Base-by-base conservation (phyloP, 2,329 filamentous ascomycete genomes). In the Emmonsiellopsis sp. region DNA sequence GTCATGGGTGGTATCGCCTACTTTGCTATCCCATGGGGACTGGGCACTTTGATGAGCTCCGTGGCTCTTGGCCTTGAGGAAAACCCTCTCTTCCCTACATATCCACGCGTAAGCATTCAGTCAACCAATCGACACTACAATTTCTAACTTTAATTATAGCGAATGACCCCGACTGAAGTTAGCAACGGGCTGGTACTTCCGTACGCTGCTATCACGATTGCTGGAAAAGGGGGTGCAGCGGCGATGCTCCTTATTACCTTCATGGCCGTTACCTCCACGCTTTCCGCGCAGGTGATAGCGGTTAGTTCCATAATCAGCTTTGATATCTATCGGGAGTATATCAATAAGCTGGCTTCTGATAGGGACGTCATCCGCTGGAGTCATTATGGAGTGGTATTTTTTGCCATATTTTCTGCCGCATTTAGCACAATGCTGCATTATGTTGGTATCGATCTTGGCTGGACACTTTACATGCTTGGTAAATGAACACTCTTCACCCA, bases 371-470 rank as follows among this genome's bases (percentile, higher is more conserved):
- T 81, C 40, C 72, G 72, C 0, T 75, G 74, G 65, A 77, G 73
- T 47, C 78, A 81, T 55, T 73, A 76, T 9, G 76, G 76, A 0
- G 78, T 81, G 0, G 69, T 80, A 1, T 74, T 76, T 55, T 80
- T 79, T 46, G 76, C 73, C 0, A 59, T 78, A 0, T 77, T 81
- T 53, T 74, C 76, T 0, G 76, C 77, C 0, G 73, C 69, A 0
- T 79, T 81, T 54, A 76, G 76, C 8, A 79, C 77, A 0, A 73
- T 77, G 50, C 62, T 81, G 1, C 72, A 80, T 62, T 79, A 80
- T 45, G 78, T 76, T 0, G 76, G 77, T 0, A 73, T 80, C 4
- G 74, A 80, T 46, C 67, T 81, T 0, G 73, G 74, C 1, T 81
- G 77, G 78, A 79, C 76, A 0, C 55, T 79, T 1, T 79, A 80